Conservation (phyloP, 2,329 filamentous ascomycete genomes). For the Dothiorella sarmentorum region DNA sequence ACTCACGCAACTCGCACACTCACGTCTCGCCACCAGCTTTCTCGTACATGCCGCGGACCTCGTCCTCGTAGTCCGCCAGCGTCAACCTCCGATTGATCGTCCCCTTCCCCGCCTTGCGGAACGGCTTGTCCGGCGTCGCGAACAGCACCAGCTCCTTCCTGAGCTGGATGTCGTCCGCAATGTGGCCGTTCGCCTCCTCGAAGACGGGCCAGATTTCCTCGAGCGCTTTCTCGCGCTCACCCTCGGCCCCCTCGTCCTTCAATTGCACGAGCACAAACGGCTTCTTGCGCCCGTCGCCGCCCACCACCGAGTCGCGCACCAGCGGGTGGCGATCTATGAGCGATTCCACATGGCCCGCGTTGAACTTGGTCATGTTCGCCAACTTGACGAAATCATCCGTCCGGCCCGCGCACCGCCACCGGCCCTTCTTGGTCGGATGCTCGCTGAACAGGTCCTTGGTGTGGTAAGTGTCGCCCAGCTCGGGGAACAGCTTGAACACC, state of each 20-base stretch:
- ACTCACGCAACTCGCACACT: neutral
- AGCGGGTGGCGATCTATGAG: slow-evolving; percentile 21
- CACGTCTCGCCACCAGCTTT: neutral
- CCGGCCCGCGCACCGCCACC: slow-evolving; percentile 23
- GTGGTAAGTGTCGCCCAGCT: slow-evolving; percentile 30
- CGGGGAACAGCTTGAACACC: slow-evolving; percentile 28
- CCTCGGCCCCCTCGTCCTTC: slow-evolving; percentile 8
- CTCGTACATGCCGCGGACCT: neutral
- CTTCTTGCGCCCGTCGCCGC: neutral
- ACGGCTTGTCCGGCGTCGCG: neutral
- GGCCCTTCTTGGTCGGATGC: slow-evolving; percentile 26
- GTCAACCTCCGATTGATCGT: slow-evolving; percentile 3
- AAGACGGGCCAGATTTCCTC: slow-evolving; percentile 5
- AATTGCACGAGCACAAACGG: slow-evolving; percentile 24
- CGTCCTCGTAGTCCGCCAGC: neutral
- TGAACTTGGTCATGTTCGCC: slow-evolving; percentile 24
- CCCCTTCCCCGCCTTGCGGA: neutral
- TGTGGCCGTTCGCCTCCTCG: slow-evolving; percentile 14
- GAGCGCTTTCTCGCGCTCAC: neutral
- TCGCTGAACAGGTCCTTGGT: slow-evolving; percentile 36
- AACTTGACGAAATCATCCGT: slow-evolving; percentile 28
- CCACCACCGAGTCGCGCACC: slow-evolving; percentile 16
- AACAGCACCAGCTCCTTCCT: slow-evolving; percentile 2
- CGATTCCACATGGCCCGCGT: slow-evolving; percentile 23
- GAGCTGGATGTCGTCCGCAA: neutral